phyloP scores from a whole-genome alignment of 148 eudicot species.

The Vaccinium macrocarpon region DNA sequence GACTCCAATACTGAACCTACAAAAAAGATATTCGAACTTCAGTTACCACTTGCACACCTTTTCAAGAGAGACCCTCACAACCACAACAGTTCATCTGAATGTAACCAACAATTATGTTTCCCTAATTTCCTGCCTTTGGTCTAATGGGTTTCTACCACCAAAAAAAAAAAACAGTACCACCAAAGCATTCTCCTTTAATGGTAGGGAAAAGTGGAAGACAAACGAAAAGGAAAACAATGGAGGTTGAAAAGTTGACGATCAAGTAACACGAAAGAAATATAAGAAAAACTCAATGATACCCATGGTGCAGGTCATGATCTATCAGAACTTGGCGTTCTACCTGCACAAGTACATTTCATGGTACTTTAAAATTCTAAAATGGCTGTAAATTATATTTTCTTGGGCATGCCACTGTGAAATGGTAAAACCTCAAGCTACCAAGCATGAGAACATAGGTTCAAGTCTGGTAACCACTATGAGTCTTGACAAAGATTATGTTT shows the following conservation, averaged over 20 bases:
- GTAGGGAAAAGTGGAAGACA: not conserved
- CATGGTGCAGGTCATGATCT: not conserved
- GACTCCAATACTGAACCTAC: slow-evolving; percentile 49
- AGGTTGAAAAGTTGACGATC: not conserved
- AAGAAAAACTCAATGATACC: not conserved
- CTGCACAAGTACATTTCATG: not conserved
- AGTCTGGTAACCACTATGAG: not conserved
- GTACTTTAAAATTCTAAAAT: not conserved
- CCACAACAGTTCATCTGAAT: not conserved
- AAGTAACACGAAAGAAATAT: not conserved
- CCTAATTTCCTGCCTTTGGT: not conserved
- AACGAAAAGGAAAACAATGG: not conserved
- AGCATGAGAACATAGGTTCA: not conserved
- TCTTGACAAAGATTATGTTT: not conserved
- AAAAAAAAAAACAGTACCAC: not conserved
- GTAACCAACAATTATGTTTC: not conserved
- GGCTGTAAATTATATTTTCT: not conserved
- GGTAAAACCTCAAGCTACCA: slow-evolving; percentile 8
- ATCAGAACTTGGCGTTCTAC: not conserved
- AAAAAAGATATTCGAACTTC: slow-evolving; percentile 14
- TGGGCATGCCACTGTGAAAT: not conserved
- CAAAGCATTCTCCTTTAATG: not conserved
- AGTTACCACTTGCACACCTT: not conserved
- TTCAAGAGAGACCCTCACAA: not conserved
- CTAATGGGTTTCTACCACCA: not conserved